phyloP scores from a whole-genome alignment of 2,329 filamentous ascomycete genomes.

The Monosporascus sp. region DNA sequence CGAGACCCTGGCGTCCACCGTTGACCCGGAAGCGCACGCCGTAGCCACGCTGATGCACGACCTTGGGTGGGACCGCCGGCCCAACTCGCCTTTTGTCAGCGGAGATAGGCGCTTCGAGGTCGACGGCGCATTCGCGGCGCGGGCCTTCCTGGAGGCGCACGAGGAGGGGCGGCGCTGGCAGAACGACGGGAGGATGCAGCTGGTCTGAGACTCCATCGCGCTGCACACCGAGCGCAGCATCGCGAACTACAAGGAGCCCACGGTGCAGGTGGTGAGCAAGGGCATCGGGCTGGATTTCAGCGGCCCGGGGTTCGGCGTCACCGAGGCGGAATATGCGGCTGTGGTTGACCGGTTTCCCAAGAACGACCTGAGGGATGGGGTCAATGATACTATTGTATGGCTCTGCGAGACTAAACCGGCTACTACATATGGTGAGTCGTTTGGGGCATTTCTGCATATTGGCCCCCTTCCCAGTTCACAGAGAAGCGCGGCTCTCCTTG shows the following conservation, averaged over 20 bases:
- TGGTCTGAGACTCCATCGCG: conserved; percentile 45
- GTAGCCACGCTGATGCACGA: conserved; percentile 37
- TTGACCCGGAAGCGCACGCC: conserved; percentile 38
- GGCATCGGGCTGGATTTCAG: conserved; percentile 35
- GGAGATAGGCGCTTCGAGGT: conserved; percentile 45
- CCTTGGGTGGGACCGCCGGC: conserved; percentile 33
- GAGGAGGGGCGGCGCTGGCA: conserved; percentile 28
- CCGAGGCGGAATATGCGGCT: conserved; percentile 26
- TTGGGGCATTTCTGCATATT: background rate
- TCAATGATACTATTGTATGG: conserved; percentile 33
- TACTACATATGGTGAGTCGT: conserved; percentile 27
- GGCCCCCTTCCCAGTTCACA: background rate
- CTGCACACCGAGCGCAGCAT: conserved; percentile 36
- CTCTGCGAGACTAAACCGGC: conserved; percentile 35
- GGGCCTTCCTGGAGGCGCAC: conserved; percentile 29
- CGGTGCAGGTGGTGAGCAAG: conserved; percentile 28
- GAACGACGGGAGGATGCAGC: conserved; percentile 32
- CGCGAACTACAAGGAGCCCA: conserved; percentile 36
- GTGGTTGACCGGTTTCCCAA: conserved; percentile 31
- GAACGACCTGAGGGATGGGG: conserved; percentile 24
- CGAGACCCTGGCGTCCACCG: conserved; percentile 17
- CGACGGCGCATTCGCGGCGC: conserved; percentile 40
- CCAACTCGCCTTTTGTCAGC: conserved; percentile 28
- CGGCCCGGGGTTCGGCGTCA: conserved; percentile 26
- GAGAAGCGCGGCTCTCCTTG: background rate